Base-by-base conservation (phyloP, 169 alveolate genomes). In the Cardiosporidium cionae region DNA sequence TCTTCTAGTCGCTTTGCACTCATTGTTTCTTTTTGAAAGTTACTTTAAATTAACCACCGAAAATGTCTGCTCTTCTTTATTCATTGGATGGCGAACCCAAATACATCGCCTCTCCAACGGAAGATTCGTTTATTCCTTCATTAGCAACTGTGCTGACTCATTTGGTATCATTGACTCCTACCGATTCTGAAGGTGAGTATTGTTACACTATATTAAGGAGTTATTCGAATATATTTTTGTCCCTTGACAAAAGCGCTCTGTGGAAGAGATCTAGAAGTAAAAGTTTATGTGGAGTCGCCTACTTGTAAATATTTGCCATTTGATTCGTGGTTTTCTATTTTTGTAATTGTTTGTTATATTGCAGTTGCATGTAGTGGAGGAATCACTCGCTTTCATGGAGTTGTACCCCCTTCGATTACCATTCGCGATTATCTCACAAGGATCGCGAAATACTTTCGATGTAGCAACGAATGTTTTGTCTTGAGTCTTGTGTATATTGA, bases 331-430 rank as follows among this genome's bases (percentile, higher is more conserved):
- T 44, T 16, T 16, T 16, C 16, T 16, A 44, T 16, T n/a, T 16
- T 16, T 44, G n/a, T 16, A 16, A 44, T 16, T 16, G n/a, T 44
- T 44, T 44, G n/a, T n/a, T n/a, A n/a, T n/a, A n/a, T 44, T 16
- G 27, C 58, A 16, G 16, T n/a, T 44, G 16, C 58, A 44, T 16
- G 58, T 16, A 44, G n/a, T 16, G n/a, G n/a, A 16, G 72, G 74
- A 67, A 85, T 89, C 37, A 89, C 94, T 3, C 86, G 92, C 62
- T 91, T 91, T 69, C 91, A 90, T 80, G 87, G 94, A 25, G 87
- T 90, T 28, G 85, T 86, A 64, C 86, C 89, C 54, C 96, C 96
- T 5, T 84, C 89, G 35, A 90, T 92, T 63, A 83, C 91, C 34
- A 80, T 90, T 27, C 79, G 89, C 16, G 94, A 89, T 70, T 92